A percentile compares a stretch with the other conserved stretches of the same genome.
Conservation (phyloP, 2,329 filamentous ascomycete genomes). For the Aspergillus fructus region DNA sequence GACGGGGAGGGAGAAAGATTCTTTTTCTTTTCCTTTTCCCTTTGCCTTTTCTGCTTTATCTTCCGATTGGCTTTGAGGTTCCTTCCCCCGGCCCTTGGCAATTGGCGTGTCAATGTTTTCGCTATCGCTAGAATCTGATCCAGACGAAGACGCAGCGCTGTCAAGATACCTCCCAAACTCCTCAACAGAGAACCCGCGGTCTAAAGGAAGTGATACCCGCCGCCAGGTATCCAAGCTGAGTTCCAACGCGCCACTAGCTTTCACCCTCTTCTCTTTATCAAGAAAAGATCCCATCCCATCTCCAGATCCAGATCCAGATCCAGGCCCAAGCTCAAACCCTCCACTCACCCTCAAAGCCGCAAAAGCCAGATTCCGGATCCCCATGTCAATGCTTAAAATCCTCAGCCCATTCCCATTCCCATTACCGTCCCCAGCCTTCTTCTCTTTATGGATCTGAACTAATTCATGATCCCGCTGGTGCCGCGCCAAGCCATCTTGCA, state of each 20-base stretch:
- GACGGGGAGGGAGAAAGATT: slow-evolving; percentile 51
- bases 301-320: no score
- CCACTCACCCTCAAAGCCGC: slow-evolving; percentile 53
- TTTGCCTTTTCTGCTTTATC: neutral
- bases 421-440: neutral
- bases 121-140: slow-evolving; percentile 4
- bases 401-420: slow-evolving; percentile 34
- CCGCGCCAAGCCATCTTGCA: slow-evolving; percentile 35
- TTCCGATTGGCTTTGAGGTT: neutral
- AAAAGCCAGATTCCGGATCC: slow-evolving; percentile 76
- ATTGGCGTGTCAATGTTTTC: neutral
- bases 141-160: slow-evolving; percentile 8
- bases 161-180: slow-evolving; percentile 26
- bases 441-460: neutral
- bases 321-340: neutral
- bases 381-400: slow-evolving; percentile 80
- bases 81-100: neutral
- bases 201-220: slow-evolving; percentile 24
- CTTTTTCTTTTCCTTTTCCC: neutral
- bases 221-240: slow-evolving; percentile 41
- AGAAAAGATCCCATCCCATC: neutral
- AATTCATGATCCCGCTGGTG: neutral
- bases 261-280: neutral
- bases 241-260: neutral
- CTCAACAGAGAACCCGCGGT: neutral